These are phyloP conservation scores for Apostasia ramifera DNA, from an alignment of 106 monocot species.

Conservation along the genomic window DNA sequence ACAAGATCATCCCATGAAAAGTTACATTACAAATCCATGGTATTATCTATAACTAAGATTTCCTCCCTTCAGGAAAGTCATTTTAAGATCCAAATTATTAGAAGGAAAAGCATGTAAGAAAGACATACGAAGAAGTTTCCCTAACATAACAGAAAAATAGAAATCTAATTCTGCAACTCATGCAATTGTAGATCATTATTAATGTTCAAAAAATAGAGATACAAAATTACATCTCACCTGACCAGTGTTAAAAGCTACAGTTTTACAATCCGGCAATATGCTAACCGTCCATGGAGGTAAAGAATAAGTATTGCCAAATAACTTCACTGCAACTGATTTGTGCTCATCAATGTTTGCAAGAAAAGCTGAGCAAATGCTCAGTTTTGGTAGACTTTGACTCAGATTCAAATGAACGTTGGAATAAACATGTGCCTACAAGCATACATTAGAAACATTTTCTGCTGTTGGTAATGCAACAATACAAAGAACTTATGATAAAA, in stretches of 20 bases:
- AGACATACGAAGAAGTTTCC: neutral
- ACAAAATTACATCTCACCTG: slow-evolving; percentile 38
- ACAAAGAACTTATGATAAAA: too few relatives aligned
- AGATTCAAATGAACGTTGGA: slow-evolving; percentile 40
- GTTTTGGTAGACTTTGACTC: slow-evolving; percentile 34
- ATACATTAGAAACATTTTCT: neutral
- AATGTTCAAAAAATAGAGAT: neutral
- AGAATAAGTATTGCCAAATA: slow-evolving; percentile 53
- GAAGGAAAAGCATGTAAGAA: neutral
- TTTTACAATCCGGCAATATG: slow-evolving; percentile 85
- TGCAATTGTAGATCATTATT: neutral
- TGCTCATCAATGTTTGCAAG: slow-evolving; percentile 94
- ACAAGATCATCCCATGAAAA: too few relatives aligned
- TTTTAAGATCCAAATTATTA: neutral
- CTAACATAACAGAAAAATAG: neutral
- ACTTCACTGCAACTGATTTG: slow-evolving; percentile 45
- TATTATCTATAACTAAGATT: neutral
- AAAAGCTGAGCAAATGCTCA: slow-evolving; percentile 80
- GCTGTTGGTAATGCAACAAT: too few relatives aligned
- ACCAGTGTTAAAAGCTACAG: slow-evolving; percentile 89
- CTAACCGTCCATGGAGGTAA: slow-evolving; percentile 93
- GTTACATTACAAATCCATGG: too few relatives aligned
- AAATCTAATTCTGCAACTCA: neutral
- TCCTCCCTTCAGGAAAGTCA: neutral
- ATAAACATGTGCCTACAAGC: slow-evolving; percentile 86